Percentiles rank a stretch among this genome's conserved stretches.
Evolutionary conservation across 2,329 filamentous ascomycete species (phyloP).

Genomic region (Camptophora hylomeconis): DNA sequence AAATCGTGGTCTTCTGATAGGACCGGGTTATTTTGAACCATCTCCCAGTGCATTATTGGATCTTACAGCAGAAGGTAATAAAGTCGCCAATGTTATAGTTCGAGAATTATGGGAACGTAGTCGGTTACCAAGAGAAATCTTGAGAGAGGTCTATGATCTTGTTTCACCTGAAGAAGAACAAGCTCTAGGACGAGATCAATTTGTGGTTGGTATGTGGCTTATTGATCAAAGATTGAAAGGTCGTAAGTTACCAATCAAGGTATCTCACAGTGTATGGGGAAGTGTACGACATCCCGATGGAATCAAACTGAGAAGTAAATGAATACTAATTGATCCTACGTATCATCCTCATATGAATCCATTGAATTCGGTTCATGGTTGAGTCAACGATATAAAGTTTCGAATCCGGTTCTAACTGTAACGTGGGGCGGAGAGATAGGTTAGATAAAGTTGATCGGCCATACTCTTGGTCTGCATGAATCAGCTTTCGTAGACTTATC

Average conservation of each 20-base stretch:
- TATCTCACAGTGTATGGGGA: conserved; percentile 35
- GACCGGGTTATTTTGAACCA: background rate
- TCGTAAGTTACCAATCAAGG: conserved; percentile 31
- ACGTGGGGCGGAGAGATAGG: too few relatives aligned
- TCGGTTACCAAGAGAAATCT: conserved; percentile 24
- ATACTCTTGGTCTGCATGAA: too few relatives aligned
- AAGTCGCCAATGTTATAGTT: conserved; percentile 33
- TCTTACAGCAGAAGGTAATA: conserved; percentile 3
- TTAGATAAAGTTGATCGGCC: too few relatives aligned
- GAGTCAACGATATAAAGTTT: too few relatives aligned
- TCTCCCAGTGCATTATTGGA: conserved; percentile 1
- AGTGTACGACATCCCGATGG: conserved; percentile 30
- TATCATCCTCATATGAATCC: too few relatives aligned
- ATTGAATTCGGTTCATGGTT: too few relatives aligned
- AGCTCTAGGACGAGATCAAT: conserved; percentile 31
- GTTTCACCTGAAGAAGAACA: conserved; percentile 22
- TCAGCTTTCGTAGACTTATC: too few relatives aligned
- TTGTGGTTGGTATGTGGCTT: conserved; percentile 38
- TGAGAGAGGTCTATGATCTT: conserved; percentile 35
- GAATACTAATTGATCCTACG: too few relatives aligned
- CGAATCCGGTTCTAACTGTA: too few relatives aligned
- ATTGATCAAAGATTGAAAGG: conserved; percentile 36
- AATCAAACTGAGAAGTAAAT: conserved; percentile 20
- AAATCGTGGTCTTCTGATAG: conserved; percentile 30
- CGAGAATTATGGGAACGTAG: conserved; percentile 37